Conservation (phyloP, 768 basidiomycete species). For the Mycena olivaceomarginata region DNA sequence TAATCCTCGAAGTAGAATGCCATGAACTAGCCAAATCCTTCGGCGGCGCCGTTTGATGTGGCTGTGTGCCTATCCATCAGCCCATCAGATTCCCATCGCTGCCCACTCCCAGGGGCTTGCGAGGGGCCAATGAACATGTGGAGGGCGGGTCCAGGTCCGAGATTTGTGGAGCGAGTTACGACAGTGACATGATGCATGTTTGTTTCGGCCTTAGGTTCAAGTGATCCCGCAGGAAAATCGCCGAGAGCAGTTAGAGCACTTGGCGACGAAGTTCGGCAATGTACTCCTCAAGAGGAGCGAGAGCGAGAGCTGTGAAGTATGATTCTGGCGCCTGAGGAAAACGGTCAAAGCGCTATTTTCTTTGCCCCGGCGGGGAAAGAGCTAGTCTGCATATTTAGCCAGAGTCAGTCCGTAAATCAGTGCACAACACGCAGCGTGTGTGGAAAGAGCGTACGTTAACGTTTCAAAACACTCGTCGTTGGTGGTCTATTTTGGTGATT, state of each 20-base stretch:
- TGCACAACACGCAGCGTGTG: too few species aligned
- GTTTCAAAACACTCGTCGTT: too few species aligned
- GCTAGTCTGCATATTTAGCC: too few species aligned
- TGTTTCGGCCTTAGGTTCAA: conserved; percentile 3
- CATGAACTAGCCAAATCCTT: too few species aligned
- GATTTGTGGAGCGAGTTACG: conserved; percentile 8
- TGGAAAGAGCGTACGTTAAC: too few species aligned
- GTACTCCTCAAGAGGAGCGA: conserved; percentile 9
- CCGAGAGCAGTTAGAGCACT: conserved; percentile 13
- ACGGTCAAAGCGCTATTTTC: conserved; percentile 12
- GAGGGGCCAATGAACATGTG: conserved; percentile 7
- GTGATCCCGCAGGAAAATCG: conserved; percentile 13
- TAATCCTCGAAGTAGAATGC: too few species aligned
- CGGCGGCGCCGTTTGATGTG: too few species aligned
- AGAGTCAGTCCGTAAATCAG: too few species aligned
- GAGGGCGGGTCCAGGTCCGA: conserved; percentile 6
- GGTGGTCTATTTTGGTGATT: too few species aligned
- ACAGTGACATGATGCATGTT: conserved; percentile 9
- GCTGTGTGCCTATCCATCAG: too few species aligned
- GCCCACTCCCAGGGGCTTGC: too few species aligned
- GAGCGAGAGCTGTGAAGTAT: conserved; percentile 12
- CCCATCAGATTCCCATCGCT: too few species aligned
- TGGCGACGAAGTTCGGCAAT: conserved; percentile 7
- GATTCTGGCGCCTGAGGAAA: conserved; percentile 7
- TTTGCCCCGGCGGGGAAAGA: conserved; percentile 14